phyloP scores from a whole-genome alignment of 331 rosid genomes.

The Malus hybrid region DNA sequence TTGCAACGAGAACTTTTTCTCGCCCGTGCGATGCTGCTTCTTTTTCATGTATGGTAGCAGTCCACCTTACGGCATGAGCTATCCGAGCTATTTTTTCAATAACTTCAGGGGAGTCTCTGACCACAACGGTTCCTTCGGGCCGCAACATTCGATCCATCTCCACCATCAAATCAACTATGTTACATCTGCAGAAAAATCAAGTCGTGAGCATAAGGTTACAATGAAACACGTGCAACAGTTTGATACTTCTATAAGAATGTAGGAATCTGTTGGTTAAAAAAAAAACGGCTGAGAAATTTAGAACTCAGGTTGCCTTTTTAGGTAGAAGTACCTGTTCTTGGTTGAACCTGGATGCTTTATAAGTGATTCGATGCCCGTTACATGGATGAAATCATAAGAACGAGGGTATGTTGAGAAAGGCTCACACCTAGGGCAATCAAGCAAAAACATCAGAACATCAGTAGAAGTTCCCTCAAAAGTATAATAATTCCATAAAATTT shows the following conservation, averaged over 20 bases:
- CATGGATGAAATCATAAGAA: constrained; percentile 80
- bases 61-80: constrained; percentile 74
- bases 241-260: not conserved
- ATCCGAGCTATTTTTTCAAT: constrained; percentile 67
- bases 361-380: constrained; percentile 70
- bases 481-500: not conserved
- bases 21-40: constrained; percentile 74
- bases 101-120: constrained; percentile 74
- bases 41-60: constrained; percentile 44
- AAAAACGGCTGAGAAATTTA: not conserved
- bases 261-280: not conserved
- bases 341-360: constrained; percentile 54
- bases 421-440: constrained; percentile 74
- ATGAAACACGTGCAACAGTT: not conserved
- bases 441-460: constrained; percentile 11
- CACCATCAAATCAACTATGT: constrained; percentile 86
- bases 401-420: constrained; percentile 99
- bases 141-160: constrained; percentile 90
- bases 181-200: constrained; percentile 51
- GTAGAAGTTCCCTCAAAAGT: not conserved
- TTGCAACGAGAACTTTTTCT: constrained; percentile 75
- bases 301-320: not conserved
- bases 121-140: constrained; percentile 77
- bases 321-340: constrained; percentile 50
- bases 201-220: not conserved